These are phyloP conservation scores for Marsdenia floribunda DNA, from an alignment of 257 asterid species.

Conservation along the genomic window DNA sequence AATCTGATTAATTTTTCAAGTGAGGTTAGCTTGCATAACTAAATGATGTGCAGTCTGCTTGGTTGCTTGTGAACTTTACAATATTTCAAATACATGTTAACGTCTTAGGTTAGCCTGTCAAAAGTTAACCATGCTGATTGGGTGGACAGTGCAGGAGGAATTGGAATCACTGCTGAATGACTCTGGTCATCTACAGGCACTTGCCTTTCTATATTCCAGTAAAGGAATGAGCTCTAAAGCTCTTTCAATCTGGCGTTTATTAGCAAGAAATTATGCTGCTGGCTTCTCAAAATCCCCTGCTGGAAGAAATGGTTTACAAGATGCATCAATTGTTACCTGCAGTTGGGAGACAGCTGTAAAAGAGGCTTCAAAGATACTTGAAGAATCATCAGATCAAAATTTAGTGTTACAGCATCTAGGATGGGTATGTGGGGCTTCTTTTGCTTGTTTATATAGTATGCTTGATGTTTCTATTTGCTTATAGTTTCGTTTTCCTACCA, in stretches of 20 bases:
- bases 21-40: background rate
- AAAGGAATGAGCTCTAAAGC: conserved; percentile 91
- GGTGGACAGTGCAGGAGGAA: conserved; percentile 99
- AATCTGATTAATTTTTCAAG: background rate
- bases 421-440: conserved; percentile 59
- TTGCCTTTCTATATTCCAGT: conserved; percentile 88
- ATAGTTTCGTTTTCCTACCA: conserved; percentile 26
- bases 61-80: background rate
- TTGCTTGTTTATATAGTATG: background rate
- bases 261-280: conserved; percentile 65
- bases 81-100: background rate
- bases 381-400: conserved; percentile 82
- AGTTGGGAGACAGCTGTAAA: conserved; percentile 57
- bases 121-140: conserved; percentile 44
- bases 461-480: conserved; percentile 8
- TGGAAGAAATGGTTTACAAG: conserved; percentile 44
- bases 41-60: background rate
- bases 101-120: conserved; percentile 5
- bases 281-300: conserved; percentile 33
- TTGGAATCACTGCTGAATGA: conserved; percentile 78
- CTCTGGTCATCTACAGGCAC: conserved; percentile 89
- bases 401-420: conserved; percentile 89
- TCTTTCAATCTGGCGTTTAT: conserved; percentile 78
- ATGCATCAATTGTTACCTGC: conserved; percentile 30
- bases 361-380: conserved; percentile 83